A percentile compares a stretch with the other conserved stretches of the same genome.
Conservation (phyloP, 805 yeast genomes). For the Cephaloascus fragrans region DNA sequence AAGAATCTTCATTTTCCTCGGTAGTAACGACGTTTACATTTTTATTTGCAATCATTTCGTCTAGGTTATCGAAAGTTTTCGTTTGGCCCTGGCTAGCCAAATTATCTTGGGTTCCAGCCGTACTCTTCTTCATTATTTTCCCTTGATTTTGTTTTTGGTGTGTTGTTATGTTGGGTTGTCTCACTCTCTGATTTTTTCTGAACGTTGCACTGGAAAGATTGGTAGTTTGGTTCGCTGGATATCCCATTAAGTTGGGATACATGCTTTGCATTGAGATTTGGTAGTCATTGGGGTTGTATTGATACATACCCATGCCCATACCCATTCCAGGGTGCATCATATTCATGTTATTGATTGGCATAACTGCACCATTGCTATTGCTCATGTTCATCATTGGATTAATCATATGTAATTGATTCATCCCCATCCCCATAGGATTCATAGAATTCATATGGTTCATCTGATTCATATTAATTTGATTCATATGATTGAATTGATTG, state of each 20-base stretch:
- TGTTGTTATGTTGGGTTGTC: too few species aligned
- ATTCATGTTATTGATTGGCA: not conserved
- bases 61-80: constrained; percentile 5
- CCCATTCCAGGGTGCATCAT: not conserved
- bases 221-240: not conserved
- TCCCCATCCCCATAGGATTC: too few species aligned
- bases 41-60: not conserved
- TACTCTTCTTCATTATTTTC: constrained; percentile 3
- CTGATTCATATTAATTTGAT: too few species aligned
- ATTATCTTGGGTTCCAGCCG: not conserved
- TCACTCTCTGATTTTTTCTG: too few species aligned
- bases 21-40: not conserved
- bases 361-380: not conserved
- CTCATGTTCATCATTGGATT: not conserved
- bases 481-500: too few species aligned
- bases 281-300: not conserved
- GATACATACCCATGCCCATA: not conserved
- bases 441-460: too few species aligned
- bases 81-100: constrained; percentile 3
- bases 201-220: not conserved
- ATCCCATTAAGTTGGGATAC: not conserved
- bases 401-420: not conserved
- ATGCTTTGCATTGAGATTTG: not conserved
- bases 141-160: too few species aligned
- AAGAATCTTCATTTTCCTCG: constrained; percentile 5